Conservation (phyloP, 768 basidiomycete species). For the Pleurotus citrinopileatus region DNA sequence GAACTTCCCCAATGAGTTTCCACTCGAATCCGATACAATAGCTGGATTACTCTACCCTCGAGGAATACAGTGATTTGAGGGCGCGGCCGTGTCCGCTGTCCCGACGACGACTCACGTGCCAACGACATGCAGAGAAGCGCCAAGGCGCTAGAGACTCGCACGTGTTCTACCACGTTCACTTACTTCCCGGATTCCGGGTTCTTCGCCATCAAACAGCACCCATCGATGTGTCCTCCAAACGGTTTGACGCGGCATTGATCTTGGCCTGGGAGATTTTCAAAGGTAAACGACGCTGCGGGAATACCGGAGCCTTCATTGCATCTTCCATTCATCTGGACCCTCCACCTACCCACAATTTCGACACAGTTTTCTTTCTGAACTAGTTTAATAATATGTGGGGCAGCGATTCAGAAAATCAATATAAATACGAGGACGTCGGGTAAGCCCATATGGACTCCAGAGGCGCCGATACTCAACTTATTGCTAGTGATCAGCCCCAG, state of each 20-base stretch:
- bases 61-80: too few relatives aligned
- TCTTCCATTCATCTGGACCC: too few relatives aligned
- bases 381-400: too few relatives aligned
- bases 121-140: too few relatives aligned
- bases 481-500: too few relatives aligned
- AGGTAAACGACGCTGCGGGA: neutral
- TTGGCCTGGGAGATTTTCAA: neutral
- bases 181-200: neutral
- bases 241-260: neutral
- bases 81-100: too few relatives aligned
- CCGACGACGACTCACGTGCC: too few relatives aligned
- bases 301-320: neutral
- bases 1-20: neutral
- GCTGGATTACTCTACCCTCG: neutral
- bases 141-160: neutral
- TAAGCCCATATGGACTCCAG: too few relatives aligned
- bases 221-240: too few relatives aligned
- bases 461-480: too few relatives aligned
- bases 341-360: too few relatives aligned
- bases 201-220: neutral
- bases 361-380: too few relatives aligned
- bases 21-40: conserved; percentile 2
- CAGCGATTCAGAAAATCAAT: neutral
- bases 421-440: neutral
- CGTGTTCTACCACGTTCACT: neutral